phyloP scores from a whole-genome alignment of 495 filamentous ascomycete genomes.

The Penicillium ucsense region DNA sequence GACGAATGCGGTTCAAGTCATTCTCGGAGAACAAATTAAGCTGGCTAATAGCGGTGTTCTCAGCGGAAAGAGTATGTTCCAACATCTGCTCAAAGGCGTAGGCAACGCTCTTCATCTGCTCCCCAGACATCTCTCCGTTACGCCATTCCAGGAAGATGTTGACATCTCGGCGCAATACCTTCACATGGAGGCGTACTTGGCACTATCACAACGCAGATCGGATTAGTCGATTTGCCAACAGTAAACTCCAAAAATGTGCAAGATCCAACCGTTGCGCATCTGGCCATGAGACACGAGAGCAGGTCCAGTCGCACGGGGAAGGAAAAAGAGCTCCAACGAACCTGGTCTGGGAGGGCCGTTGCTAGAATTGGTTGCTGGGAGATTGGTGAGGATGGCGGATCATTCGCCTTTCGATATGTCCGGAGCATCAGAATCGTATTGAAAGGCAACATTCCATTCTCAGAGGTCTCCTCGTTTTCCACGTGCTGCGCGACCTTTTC shows the following conservation, averaged over 20 bases:
- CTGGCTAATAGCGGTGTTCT: constrained; percentile 22
- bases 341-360: constrained; percentile 27
- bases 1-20: constrained; percentile 33
- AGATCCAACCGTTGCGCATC: neutral
- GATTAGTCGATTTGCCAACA: neutral
- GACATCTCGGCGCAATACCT: constrained; percentile 30
- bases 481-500: constrained; percentile 5
- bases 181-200: constrained; percentile 37
- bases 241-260: neutral
- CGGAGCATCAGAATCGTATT: constrained; percentile 35
- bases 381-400: constrained; percentile 4
- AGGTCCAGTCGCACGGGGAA: neutral
- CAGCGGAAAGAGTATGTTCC: constrained; percentile 15
- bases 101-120: constrained; percentile 36
- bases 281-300: too few species aligned
- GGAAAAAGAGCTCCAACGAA: constrained; percentile 5
- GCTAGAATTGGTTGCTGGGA: constrained; percentile 20
- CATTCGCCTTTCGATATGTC: constrained; percentile 17
- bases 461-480: constrained; percentile 3
- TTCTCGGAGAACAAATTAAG: constrained; percentile 28
- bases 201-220: constrained; percentile 19
- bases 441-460: constrained; percentile 17
- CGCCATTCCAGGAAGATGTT: constrained; percentile 39
- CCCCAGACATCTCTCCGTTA: constrained; percentile 32
- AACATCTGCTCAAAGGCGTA: constrained; percentile 29